Evolutionary conservation across 352 stramenopile species (phyloP), one percentile per base, ranked within the genome.

Genomic region (Phytophthora citricola): DNA sequence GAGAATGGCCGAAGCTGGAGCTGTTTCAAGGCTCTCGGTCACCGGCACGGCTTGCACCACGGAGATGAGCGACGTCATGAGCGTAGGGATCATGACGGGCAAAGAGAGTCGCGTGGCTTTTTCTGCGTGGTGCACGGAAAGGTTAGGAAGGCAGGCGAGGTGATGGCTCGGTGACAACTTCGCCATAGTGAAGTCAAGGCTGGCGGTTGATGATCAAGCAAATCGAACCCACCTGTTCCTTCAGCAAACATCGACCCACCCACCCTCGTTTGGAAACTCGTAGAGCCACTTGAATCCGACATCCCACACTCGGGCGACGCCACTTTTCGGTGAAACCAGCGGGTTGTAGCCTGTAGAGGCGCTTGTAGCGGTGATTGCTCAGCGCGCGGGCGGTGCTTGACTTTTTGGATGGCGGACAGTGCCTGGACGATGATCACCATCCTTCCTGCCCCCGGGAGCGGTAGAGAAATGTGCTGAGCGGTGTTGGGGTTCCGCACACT

Each of bases 221-320:
- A 53, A 63, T 57, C 52, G 22, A 32, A 20, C 24, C 54, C 54
- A 65, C 55, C 54, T 69, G 62, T 59, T 64, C 53, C 24, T 40
- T 46, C 54, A 64, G 62, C 48, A 64, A 27, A 32, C 17, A 12
- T 10, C 9, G 32, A 12, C 24, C 40, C 8, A 9, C 17, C 41
- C 9, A 14, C 17, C n/a, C 24, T 4, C 41, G 41, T 34, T 43
- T 43, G 36, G 12, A 20, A 4, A 43, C 36, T 17, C 12, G 12
- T 40, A 9, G 6, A 26, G 34, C 17, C 32, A 47, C 22, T 43
- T 32, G 22, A 50, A 50, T 50, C 40, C 7, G 40, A 46, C 40
- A 46, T 27, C 40, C 15, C 40, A 26, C 40, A 34, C 27, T 31
- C 27, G 27, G 27, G 39, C 12, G 12, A 44, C 2, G 5, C 34